A percentile compares a stretch with the other conserved stretches of the same genome.
Evolutionary conservation across 768 basidiomycete genomes (phyloP).

Genomic region (Leccinum boreale): DNA sequence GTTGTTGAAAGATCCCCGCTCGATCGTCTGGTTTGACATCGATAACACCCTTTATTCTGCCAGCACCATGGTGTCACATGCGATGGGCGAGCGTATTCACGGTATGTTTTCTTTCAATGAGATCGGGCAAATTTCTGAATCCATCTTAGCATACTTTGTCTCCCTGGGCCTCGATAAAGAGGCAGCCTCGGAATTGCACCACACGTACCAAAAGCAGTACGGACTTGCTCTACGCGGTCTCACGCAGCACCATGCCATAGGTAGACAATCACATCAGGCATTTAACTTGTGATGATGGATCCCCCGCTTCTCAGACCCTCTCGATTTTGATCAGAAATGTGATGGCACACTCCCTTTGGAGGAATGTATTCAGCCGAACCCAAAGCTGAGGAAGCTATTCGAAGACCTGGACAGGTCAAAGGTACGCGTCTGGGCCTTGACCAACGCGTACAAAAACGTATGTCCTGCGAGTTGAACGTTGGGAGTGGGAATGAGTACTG

Average conservation of each 20-base stretch:
- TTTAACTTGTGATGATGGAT: background rate
- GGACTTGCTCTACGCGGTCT: slow-evolving; percentile 82
- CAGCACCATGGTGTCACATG: slow-evolving; percentile 67
- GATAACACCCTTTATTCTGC: slow-evolving; percentile 88
- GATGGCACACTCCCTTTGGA: slow-evolving; percentile 84
- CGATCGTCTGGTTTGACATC: slow-evolving; percentile 78
- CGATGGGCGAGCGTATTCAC: slow-evolving; percentile 78
- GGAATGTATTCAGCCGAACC: slow-evolving; percentile 67
- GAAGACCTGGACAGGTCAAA: slow-evolving; percentile 77
- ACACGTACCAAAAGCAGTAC: slow-evolving; percentile 73
- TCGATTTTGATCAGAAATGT: slow-evolving; percentile 83
- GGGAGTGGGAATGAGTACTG: slow-evolving; percentile 1
- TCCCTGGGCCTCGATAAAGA: slow-evolving; percentile 63
- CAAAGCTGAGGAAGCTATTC: slow-evolving; percentile 60
- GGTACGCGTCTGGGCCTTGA: slow-evolving; percentile 79
- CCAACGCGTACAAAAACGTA: slow-evolving; percentile 79
- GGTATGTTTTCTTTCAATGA: slow-evolving; percentile 37
- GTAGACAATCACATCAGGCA: slow-evolving; percentile 47
- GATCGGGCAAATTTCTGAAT: background rate
- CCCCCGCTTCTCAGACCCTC: slow-evolving; percentile 52
- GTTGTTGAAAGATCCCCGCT: slow-evolving; percentile 46
- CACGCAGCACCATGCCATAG: slow-evolving; percentile 59
- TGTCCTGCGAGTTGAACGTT: slow-evolving; percentile 17
- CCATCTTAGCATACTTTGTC: slow-evolving; percentile 64
- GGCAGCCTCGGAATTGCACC: slow-evolving; percentile 67